Base-by-base conservation (phyloP, 1,139 yeast species). In the Groenewaldozyma auringiensis region DNA sequence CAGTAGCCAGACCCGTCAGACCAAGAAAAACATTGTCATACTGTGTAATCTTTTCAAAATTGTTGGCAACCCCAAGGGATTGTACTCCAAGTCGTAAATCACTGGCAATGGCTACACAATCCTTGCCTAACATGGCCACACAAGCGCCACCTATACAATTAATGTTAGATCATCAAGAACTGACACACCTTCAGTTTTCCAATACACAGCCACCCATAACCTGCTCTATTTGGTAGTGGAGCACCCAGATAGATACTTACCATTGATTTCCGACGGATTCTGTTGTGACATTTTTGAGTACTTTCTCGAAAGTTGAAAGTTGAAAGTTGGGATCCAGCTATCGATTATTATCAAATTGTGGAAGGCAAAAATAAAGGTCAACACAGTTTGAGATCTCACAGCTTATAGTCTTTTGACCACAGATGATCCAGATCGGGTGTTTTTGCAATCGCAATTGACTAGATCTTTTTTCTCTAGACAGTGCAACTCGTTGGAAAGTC, bases 91-190 rank as follows among this genome's bases (percentile, higher is more conserved):
- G 74, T 61, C 98, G 81, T 61, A 92, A 72, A 68, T 94, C 99
- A 59, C 94, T 82, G 14, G 97, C 99, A 59, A 94, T 89, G 41
- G 98, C 98, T 50, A 94, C 88, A 70, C 99, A 94, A 58, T 88
- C 96, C 64, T 94, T 89, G 57, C 99, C 99, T 21, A 83, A 83
- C 99, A 94, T 94, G 55, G 98, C 98, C 37, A 94, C 95, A 50
- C 95, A 95, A 50, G 95, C 77, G 68, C 99, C 98, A 67, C 95
- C 83, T 75, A 52, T 11, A 16, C 43, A 44, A 21, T 43, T 22
- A 32, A 40, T 35, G 20, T 32, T 37, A 35, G 44, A 39, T 8
- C 11, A 20, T 11, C 9, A 6, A 16, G 9, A 11, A 16, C 21
- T 14, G 40, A 17, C 21, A 20, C 8, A 21, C 20, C 33, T n/a